Percentiles rank a stretch among this genome's conserved stretches.
Evolutionary conservation across 164 flowering plant species (phyloP).

Genomic region (Magnolia sinica): DNA sequence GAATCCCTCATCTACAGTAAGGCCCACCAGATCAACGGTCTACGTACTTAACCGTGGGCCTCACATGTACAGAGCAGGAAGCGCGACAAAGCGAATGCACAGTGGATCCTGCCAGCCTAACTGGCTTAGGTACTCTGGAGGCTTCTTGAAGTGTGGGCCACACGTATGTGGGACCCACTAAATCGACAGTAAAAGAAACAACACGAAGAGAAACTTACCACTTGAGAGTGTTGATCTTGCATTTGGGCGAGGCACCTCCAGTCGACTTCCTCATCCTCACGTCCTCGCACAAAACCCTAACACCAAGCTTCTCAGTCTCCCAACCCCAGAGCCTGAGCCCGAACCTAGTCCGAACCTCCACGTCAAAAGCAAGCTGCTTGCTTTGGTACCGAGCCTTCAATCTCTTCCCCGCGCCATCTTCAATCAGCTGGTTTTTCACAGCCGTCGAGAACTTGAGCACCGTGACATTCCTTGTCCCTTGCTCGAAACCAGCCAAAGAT

Average conservation of each 20-base stretch:
- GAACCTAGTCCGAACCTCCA: constrained; percentile 35
- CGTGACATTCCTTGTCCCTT: constrained; percentile 32
- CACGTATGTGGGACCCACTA: no score
- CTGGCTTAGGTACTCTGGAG: no score
- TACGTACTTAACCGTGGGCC: no score
- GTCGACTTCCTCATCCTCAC: constrained; percentile 32
- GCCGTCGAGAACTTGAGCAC: constrained; percentile 37
- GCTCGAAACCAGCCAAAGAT: constrained; percentile 31
- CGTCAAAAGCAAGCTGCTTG: constrained; percentile 26
- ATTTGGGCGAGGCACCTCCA: constrained; percentile 38
- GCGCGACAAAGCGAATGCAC: no score
- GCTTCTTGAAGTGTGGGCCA: no score
- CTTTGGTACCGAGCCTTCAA: constrained; percentile 26
- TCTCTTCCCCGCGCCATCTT: constrained; percentile 28
- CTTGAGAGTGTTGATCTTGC: constrained; percentile 36
- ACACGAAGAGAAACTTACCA: constrained; percentile 25
- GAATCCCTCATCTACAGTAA: no score
- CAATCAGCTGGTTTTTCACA: constrained; percentile 27
- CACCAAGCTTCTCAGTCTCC: constrained; percentile 31
- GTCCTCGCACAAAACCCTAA: constrained; percentile 37
- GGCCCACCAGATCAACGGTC: no score
- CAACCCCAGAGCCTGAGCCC: constrained; percentile 25
- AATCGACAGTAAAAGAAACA: neutral
- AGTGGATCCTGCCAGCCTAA: no score
- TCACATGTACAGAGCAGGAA: no score